Evolutionary conservation across 1,139 yeast genomes (phyloP).

Genomic region (Kodamaea ohmeri): DNA sequence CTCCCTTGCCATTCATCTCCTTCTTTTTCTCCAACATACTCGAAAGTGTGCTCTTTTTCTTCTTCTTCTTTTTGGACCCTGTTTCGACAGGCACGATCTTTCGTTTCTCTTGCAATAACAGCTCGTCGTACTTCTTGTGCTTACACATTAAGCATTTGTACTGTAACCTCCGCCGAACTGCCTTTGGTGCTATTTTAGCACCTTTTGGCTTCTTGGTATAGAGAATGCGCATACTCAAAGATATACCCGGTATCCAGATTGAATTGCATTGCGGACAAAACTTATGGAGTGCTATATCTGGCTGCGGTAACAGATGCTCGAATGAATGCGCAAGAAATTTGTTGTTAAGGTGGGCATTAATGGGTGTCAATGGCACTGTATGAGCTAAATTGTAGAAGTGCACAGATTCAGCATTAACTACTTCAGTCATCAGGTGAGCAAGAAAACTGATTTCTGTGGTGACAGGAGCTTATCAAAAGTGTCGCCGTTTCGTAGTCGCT

Average conservation of each 20-base stretch:
- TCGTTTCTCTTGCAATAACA: conserved; percentile 12
- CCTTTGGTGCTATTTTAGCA: conserved; percentile 3
- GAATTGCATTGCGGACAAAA: conserved; percentile 48
- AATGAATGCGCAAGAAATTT: conserved; percentile 23
- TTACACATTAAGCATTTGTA: conserved; percentile 33
- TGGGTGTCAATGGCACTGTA: conserved; percentile 24
- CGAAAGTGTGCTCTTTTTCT: conserved; percentile 34
- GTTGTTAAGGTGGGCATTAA: conserved; percentile 26
- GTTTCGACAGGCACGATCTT: conserved; percentile 9
- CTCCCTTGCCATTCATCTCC: conserved; percentile 29
- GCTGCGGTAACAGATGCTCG: conserved; percentile 28
- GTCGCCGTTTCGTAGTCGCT: too few relatives aligned
- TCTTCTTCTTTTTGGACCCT: conserved; percentile 18
- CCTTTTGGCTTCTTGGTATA: conserved; percentile 17
- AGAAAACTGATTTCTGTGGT: neutral
- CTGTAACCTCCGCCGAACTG: conserved; percentile 19
- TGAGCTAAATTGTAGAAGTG: conserved; percentile 35
- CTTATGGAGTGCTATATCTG: conserved; percentile 23
- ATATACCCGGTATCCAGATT: conserved; percentile 46
- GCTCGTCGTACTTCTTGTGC: conserved; percentile 13
- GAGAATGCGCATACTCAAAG: conserved; percentile 28
- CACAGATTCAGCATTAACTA: conserved; percentile 15
- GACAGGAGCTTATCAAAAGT: too few relatives aligned
- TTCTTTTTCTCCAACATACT: conserved; percentile 43
- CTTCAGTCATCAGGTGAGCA: neutral